Percentiles rank a stretch among this genome's conserved stretches.
Evolutionary conservation across 2,329 filamentous ascomycete genomes (phyloP).

Genomic region (Plectosphaerella sp.): DNA sequence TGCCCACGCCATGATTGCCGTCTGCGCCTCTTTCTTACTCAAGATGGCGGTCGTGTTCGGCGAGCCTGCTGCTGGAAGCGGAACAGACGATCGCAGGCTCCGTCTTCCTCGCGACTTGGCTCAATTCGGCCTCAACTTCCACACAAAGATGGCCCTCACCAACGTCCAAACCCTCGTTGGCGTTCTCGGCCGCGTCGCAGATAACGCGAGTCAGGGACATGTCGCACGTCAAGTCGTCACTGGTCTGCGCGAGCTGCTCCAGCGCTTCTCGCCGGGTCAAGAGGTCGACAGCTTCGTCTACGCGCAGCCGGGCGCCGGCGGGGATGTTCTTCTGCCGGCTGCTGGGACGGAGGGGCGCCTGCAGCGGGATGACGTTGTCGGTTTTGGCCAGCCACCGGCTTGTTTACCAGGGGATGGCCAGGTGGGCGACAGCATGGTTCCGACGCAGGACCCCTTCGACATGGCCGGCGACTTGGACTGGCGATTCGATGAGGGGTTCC

Average conservation of each 20-base stretch:
- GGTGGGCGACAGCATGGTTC: not conserved
- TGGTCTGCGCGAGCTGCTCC: slow-evolving; percentile 11
- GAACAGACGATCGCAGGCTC: not conserved
- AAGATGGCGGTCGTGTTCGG: slow-evolving; percentile 22
- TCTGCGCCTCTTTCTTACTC: slow-evolving; percentile 28
- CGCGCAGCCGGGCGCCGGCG: not conserved
- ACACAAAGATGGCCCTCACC: slow-evolving; percentile 7
- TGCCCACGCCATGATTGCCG: slow-evolving; percentile 30
- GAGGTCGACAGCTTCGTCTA: slow-evolving; percentile 5
- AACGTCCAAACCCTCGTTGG: slow-evolving; percentile 6
- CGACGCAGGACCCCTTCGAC: slow-evolving; percentile 11
- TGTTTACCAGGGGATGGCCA: not conserved
- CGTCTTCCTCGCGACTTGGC: slow-evolving; percentile 10
- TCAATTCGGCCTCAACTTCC: slow-evolving; percentile 11
- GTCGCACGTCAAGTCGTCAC: slow-evolving; percentile 11
- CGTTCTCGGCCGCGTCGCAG: slow-evolving; percentile 8
- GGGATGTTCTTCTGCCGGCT: not conserved
- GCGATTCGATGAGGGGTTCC: slow-evolving; percentile 13
- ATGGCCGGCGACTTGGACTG: slow-evolving; percentile 14
- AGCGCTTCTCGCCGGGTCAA: slow-evolving; percentile 6
- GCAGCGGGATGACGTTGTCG: not conserved
- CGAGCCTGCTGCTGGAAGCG: not conserved
- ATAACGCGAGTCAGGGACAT: slow-evolving; percentile 11
- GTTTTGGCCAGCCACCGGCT: not conserved
- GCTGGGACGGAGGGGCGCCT: not conserved